Conservation (phyloP, 306 rosid species). For the Dryas drummondii region DNA sequence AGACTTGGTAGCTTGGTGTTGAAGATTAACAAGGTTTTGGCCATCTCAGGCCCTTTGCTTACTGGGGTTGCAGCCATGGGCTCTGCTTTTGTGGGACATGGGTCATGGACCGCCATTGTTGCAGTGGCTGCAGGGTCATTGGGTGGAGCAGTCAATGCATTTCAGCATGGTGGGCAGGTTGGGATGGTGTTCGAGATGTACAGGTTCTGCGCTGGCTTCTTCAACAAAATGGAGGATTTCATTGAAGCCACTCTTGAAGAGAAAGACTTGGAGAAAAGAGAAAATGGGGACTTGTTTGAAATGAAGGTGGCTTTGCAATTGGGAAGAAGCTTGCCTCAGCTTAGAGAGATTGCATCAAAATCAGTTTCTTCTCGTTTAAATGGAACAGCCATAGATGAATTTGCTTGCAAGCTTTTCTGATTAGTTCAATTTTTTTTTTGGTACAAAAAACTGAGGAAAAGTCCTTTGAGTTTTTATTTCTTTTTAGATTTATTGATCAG, state of each 20-base stretch:
- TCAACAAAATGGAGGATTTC: slow-evolving; percentile 40
- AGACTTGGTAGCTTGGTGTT: slow-evolving; percentile 58
- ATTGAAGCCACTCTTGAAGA: slow-evolving; percentile 50
- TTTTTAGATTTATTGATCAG: background rate
- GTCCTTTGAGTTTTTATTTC: slow-evolving; percentile 13
- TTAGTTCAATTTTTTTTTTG: background rate
- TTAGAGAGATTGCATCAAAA: slow-evolving; percentile 50
- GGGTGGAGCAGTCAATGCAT: slow-evolving; percentile 46
- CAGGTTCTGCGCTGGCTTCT: slow-evolving; percentile 53
- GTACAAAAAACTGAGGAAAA: slow-evolving; percentile 5
- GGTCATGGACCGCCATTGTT: slow-evolving; percentile 27
- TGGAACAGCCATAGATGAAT: slow-evolving; percentile 52
- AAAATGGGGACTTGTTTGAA: slow-evolving; percentile 57
- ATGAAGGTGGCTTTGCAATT: slow-evolving; percentile 60
- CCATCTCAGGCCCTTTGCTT: slow-evolving; percentile 68
- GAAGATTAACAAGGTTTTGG: slow-evolving; percentile 59
- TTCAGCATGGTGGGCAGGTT: slow-evolving; percentile 67
- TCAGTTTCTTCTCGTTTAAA: slow-evolving; percentile 39
- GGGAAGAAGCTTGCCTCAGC: slow-evolving; percentile 63
- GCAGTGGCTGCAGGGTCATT: slow-evolving; percentile 59
- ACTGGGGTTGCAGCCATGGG: slow-evolving; percentile 65
- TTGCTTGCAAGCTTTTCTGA: slow-evolving; percentile 64
- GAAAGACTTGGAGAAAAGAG: slow-evolving; percentile 52
- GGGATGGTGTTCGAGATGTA: slow-evolving; percentile 82
- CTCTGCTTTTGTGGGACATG: slow-evolving; percentile 42